A percentile compares a stretch with the other conserved stretches of the same genome.
Conservation (phyloP, 2,329 filamentous ascomycete genomes). For the Colletotrichum magnum region DNA sequence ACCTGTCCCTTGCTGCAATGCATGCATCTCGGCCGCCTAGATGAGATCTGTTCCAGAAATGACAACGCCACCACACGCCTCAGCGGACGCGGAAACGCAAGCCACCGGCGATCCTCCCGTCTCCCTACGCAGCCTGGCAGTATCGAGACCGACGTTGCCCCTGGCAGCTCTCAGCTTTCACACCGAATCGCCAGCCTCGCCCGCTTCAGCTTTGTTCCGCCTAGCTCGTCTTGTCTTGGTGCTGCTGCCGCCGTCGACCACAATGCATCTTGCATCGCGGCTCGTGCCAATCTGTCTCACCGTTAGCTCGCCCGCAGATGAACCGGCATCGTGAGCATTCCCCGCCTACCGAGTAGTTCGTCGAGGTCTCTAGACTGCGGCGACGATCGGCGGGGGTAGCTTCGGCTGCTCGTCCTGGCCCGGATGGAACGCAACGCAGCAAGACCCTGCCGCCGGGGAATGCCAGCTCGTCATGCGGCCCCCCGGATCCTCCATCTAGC, state of each 20-base stretch:
- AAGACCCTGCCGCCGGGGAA: not conserved
- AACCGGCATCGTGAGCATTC: constrained; percentile 3
- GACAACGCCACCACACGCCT: not conserved
- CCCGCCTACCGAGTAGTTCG: not conserved
- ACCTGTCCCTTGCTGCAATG: not conserved
- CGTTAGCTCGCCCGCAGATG: not conserved
- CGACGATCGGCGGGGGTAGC: not conserved
- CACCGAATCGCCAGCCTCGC: too few species aligned
- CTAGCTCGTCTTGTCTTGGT: not conserved
- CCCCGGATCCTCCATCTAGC: not conserved
- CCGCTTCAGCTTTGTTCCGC: constrained; percentile 10
- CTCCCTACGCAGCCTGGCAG: not conserved
- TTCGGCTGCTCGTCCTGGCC: not conserved
- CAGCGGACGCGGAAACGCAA: not conserved
- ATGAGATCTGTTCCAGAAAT: not conserved
- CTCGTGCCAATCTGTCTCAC: constrained; percentile 30
- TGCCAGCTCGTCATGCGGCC: not conserved
- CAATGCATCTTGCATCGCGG: constrained; percentile 3
- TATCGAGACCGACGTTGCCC: not conserved
- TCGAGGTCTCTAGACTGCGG: not conserved
- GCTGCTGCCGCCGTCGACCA: not conserved
- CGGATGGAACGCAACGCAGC: not conserved
- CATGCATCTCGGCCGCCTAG: not conserved
- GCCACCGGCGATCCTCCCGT: not conserved
- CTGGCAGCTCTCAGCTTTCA: not conserved